phyloP scores from a whole-genome alignment of 2,329 filamentous ascomycete species.

The Xylariaceae sp. region DNA sequence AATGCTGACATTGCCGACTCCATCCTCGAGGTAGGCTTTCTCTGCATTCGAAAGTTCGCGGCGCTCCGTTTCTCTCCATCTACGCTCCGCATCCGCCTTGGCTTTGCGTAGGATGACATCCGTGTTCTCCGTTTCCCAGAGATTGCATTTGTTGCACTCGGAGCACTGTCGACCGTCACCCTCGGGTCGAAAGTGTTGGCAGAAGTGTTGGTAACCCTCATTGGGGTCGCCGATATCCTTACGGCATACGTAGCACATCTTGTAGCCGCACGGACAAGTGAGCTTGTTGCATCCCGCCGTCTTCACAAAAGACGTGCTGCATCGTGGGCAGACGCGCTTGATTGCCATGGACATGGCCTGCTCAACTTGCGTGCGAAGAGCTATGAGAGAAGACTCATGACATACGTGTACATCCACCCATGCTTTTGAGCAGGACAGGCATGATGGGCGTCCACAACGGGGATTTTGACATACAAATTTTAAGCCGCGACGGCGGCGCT shows the following conservation, averaged over 20 bases:
- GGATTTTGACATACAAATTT: conserved; percentile 73
- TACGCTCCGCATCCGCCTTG: conserved; percentile 63
- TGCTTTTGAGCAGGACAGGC: conserved; percentile 71
- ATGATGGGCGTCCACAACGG: conserved; percentile 64
- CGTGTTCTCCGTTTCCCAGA: conserved; percentile 70
- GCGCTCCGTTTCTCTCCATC: conserved; percentile 64
- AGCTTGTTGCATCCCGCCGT: conserved; percentile 94
- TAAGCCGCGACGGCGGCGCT: conserved; percentile 64
- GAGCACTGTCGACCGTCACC: conserved; percentile 66
- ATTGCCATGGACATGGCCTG: conserved; percentile 89
- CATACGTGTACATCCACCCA: conserved; percentile 90
- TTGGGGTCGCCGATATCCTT: conserved; percentile 56
- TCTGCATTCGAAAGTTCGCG: conserved; percentile 51
- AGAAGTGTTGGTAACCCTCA: conserved; percentile 90
- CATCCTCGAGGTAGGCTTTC: conserved; percentile 53
- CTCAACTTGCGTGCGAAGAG: conserved; percentile 83
- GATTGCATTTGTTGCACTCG: conserved; percentile 75
- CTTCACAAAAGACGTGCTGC: conserved; percentile 89
- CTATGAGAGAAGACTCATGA: conserved; percentile 75
- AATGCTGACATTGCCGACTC: conserved; percentile 31
- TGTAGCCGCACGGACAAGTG: conserved; percentile 90
- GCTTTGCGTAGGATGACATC: conserved; percentile 64
- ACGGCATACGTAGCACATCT: conserved; percentile 97
- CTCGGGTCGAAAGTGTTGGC: conserved; percentile 84
- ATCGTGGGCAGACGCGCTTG: conserved; percentile 90